Percentiles rank a stretch among this genome's conserved stretches.
Evolutionary conservation across 768 basidiomycete species (phyloP).

Genomic region (Mycena vitilis): DNA sequence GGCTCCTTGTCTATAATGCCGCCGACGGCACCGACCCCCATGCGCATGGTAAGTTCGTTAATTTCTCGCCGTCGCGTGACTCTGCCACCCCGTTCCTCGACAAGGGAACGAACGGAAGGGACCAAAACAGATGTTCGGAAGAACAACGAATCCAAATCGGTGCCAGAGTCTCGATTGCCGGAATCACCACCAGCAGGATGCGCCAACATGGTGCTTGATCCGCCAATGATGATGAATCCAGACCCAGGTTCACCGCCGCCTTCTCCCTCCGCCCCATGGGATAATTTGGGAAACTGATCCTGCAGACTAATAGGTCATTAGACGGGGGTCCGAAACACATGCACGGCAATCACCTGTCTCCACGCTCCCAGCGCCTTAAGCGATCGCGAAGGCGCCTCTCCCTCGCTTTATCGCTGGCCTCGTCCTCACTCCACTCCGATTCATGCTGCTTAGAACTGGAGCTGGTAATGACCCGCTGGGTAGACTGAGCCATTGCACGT

Average conservation of each 20-base stretch:
- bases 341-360: conserved; percentile 47
- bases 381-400: conserved; percentile 80
- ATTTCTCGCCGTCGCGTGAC: conserved; percentile 75
- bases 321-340: too few species aligned
- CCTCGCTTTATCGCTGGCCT: conserved; percentile 70
- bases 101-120: conserved; percentile 66
- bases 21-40: conserved; percentile 82
- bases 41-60: conserved; percentile 86
- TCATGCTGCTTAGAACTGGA: conserved; percentile 49
- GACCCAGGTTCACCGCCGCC: conserved; percentile 48
- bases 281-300: conserved; percentile 72
- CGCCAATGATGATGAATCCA: conserved; percentile 65
- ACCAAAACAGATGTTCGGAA: conserved; percentile 80
- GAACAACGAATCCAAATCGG: conserved; percentile 51
- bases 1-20: conserved; percentile 64
- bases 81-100: conserved; percentile 67
- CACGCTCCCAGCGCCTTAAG: conserved; percentile 79
- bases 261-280: conserved; percentile 51
- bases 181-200: conserved; percentile 34
- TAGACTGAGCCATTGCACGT: conserved; percentile 5
- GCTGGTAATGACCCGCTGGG: conserved; percentile 15
- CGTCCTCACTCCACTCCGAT: conserved; percentile 75
- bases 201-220: conserved; percentile 45
- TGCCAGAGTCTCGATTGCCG: conserved; percentile 41
- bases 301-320: conserved; percentile 48